Conservation (phyloP, 495 filamentous ascomycete genomes). For the Penicillium parvum region DNA sequence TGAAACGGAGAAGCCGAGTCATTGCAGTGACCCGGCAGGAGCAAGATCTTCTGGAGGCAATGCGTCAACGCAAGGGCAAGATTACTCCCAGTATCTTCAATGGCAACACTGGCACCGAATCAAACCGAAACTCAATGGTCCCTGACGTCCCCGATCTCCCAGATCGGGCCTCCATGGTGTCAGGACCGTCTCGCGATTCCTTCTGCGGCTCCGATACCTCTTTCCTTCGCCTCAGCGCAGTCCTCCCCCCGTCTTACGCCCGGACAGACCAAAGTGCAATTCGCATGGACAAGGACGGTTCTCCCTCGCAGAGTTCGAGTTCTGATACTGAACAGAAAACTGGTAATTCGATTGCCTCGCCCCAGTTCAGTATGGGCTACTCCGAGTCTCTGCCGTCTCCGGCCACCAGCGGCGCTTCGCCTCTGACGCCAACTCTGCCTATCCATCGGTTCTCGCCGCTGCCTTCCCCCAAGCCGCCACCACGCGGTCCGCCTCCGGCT, state of each 20-base stretch:
- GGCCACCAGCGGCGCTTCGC: slow-evolving; percentile 37
- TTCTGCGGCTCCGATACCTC: slow-evolving; percentile 40
- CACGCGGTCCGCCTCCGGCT: slow-evolving; percentile 35
- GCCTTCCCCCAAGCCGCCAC: slow-evolving; percentile 37
- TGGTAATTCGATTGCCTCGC: slow-evolving; percentile 28
- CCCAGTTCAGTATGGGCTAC: slow-evolving; percentile 32
- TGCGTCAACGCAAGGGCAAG: slow-evolving; percentile 71
- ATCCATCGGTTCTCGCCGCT: slow-evolving; percentile 44
- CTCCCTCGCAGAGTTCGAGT: slow-evolving; percentile 25
- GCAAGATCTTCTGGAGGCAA: slow-evolving; percentile 73
- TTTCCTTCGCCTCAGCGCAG: slow-evolving; percentile 42
- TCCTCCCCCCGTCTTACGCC: slow-evolving; percentile 21
- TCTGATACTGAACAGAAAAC: slow-evolving; percentile 39
- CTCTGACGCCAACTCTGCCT: slow-evolving; percentile 42
- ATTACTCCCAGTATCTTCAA: slow-evolving; percentile 70
- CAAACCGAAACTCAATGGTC: slow-evolving; percentile 29
- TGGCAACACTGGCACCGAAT: slow-evolving; percentile 13
- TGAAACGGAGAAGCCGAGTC: slow-evolving; percentile 54
- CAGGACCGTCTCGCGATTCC: slow-evolving; percentile 34
- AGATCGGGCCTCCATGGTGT: slow-evolving; percentile 30
- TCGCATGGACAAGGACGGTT: slow-evolving; percentile 27
- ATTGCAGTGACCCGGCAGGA: slow-evolving; percentile 88
- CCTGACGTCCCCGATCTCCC: no score
- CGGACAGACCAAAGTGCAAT: slow-evolving; percentile 28
- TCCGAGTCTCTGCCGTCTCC: slow-evolving; percentile 41